Evolutionary conservation across 2,329 filamentous ascomycete genomes (phyloP).

Genomic region (Drechslerella coelobrocha): DNA sequence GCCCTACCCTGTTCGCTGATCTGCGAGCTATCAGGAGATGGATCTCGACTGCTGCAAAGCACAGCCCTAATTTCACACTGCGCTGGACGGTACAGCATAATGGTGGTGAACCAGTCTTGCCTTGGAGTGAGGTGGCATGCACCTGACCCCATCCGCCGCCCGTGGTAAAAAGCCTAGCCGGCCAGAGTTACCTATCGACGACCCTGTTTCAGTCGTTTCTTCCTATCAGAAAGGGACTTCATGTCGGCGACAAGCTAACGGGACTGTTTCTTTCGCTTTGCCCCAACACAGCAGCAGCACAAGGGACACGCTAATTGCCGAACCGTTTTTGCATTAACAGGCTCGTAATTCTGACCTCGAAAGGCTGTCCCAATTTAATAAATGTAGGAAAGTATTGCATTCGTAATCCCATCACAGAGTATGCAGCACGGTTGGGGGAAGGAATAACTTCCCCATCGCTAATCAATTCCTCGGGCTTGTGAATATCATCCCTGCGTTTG

Average conservation of each 20-base stretch:
- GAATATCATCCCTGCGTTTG: constrained; percentile 1
- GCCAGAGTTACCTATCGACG: constrained; percentile 6
- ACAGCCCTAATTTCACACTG: neutral
- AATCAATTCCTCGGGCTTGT: neutral
- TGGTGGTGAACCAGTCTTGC: too few relatives aligned
- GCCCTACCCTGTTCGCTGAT: too few relatives aligned
- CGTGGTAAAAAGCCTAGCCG: neutral
- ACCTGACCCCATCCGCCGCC: neutral
- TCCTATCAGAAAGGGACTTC: neutral
- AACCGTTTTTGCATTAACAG: neutral
- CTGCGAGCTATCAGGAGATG: too few relatives aligned
- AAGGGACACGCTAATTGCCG: constrained; percentile 4
- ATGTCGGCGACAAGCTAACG: neutral
- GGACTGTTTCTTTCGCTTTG: neutral
- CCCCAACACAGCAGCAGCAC: neutral
- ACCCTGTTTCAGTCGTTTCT: constrained; percentile 8
- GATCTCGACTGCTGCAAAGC: neutral
- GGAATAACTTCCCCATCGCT: neutral
- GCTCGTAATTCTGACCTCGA: neutral
- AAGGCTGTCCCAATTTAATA: neutral
- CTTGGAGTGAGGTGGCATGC: neutral
- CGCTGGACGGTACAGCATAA: too few relatives aligned
- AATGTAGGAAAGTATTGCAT: neutral
- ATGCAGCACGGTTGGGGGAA: neutral
- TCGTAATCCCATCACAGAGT: neutral